A percentile compares a stretch with the other conserved stretches of the same genome.
These are phyloP conservation scores for Kodamaea arcana DNA, from an alignment of 1,139 yeast species.

Conservation along the genomic window DNA sequence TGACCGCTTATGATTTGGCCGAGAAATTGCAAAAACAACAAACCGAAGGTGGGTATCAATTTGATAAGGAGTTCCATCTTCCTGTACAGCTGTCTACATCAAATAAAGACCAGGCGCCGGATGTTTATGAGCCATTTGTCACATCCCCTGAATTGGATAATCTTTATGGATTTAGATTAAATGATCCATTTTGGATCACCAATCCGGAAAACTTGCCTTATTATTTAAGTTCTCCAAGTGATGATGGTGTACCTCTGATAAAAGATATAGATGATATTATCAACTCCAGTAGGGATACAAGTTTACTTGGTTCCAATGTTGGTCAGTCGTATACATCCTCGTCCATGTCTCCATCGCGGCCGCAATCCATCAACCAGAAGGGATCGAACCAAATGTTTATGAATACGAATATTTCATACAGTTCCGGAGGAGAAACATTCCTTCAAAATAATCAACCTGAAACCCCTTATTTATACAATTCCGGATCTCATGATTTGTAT, in stretches of 20 bases:
- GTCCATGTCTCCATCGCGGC: not conserved
- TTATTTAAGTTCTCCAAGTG: conserved; percentile 35
- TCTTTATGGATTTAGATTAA: conserved; percentile 28
- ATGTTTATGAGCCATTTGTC: not conserved
- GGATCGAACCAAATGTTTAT: conserved; percentile 1
- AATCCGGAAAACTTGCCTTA: conserved; percentile 40
- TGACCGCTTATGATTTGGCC: not conserved
- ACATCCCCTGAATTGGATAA: conserved; percentile 12
- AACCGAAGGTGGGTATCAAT: not conserved
- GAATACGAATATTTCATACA: not conserved
- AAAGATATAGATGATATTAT: conserved; percentile 4
- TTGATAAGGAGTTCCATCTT: not conserved
- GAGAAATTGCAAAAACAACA: not conserved
- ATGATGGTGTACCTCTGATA: conserved; percentile 17
- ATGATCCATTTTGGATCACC: conserved; percentile 44
- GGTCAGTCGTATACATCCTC: not conserved
- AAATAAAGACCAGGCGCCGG: no score
- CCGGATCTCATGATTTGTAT: not conserved
- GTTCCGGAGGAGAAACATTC: not conserved
- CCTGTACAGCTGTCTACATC: not conserved
- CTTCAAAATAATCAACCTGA: not conserved
- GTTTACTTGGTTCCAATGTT: not conserved
- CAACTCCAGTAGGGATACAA: conserved; percentile 1
- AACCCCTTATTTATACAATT: not conserved
- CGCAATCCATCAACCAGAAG: not conserved